Base-by-base conservation (phyloP, 2,329 filamentous ascomycete species). In the Penicillium sp. region DNA sequence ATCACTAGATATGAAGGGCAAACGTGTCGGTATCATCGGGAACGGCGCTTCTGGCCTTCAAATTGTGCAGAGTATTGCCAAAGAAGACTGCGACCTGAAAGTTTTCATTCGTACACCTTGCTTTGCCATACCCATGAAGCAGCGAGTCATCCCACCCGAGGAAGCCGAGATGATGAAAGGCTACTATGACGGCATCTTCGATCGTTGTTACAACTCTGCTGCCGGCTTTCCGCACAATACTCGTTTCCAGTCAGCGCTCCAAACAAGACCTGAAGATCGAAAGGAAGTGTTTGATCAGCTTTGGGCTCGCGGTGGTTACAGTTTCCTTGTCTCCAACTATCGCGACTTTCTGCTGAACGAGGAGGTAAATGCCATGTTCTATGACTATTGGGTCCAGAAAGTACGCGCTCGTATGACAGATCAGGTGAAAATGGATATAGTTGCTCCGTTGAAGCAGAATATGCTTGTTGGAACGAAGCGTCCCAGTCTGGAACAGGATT, bases 61-160 rank as follows among this genome's bases (percentile, higher is more conserved):
- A 16, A 56, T 60, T 21, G 56, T 60, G 12, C 53, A 62, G 23
- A 41, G 36, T 7, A 45, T 59, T 15, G 56, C 56, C n/a, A 57
- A 62, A 21, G 41, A 59, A 39, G 55, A 60, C 23, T 57, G 55
- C 18, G 45, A 55, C 10, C 44, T 61, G 2, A 75, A 72, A 3
- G 80, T 87, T 39, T 86, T 86, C 65, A 83, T 86, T 58, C 79
- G 85, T 10, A 87, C 83, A 1, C 84, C 85, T 1, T 87, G 87
- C 53, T 71, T 85, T 12, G 81, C 81, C 0, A 65, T 87, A 2
- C 83, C 84, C 0, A 86, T 87, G 82, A 74, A 77, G 2, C 77
- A 80, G 54, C 71, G 73, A 1, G 39, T 15, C 41, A 70, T 8
- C 68, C 83, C 39, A 74, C 74, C 68, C 8, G 76, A 78, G 53